Base-by-base conservation (phyloP, 164 flowering plant genomes). In the Litsea cubeba region DNA sequence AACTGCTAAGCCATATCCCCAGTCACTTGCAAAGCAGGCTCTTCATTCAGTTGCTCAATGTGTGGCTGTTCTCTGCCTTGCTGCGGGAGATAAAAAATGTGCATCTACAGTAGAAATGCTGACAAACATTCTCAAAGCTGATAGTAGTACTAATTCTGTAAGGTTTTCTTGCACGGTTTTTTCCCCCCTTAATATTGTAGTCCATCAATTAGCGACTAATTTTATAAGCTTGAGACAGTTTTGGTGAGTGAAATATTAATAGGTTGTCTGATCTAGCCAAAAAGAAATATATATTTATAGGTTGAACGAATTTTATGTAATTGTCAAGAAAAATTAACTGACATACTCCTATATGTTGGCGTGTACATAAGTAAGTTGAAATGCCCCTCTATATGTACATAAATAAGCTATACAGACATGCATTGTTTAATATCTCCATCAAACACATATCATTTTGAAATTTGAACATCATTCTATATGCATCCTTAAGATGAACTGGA, bases 11-110 rank as follows among this genome's bases (percentile, higher is more conserved):
- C 88, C 97, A 70, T 86, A 97, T 82, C 89, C 95, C 14, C 97
- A 88, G 81, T 83, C 95, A 65, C 90, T 94, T 79, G 90, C 95
- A 68, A 96, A 92, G 78, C 97, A 94, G 81, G 98, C 99, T 62
- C 74, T 96, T 70, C 83, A 82, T 80, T 96, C 99, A 32, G 90
- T 92, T 49, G 99, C 99, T 70, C 98, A 92, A 80, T 94, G 98
- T 82, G 95, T 96, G 60, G 99, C 97, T 83, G 98, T 96, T 81
- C 92, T 96, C 50, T 96, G 99, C 81, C 98, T 96, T 76, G 93
- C 97, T 79, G 97, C 99, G 2, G 99, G 99, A 72, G 90, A 92
- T 79, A 76, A 83, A 73, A 91, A 94, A 81, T 96, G 97, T 77
- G 91, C 90, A 35, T 82, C 94, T 70, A 96, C 99, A n/a, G 95